Conservation (phyloP, 2,329 filamentous ascomycete species). For the Talaromyces sp. region DNA sequence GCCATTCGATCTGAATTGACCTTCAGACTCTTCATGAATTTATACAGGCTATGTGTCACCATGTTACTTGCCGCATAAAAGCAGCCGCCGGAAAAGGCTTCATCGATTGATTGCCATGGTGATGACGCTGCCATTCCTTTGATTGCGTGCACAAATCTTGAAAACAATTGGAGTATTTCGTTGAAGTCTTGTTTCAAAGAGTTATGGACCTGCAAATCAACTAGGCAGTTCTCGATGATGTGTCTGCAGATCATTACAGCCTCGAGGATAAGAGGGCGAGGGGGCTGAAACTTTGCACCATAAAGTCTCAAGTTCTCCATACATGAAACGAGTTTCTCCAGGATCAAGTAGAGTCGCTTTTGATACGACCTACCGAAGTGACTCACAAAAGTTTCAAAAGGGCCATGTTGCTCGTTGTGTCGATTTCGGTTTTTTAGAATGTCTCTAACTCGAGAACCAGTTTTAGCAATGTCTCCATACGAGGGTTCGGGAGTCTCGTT, state of each 20-base stretch:
- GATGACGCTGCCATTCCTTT: constrained; percentile 7
- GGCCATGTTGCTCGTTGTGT: background rate
- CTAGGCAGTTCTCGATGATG: constrained; percentile 14
- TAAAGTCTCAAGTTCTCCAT: constrained; percentile 4
- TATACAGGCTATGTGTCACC: constrained; percentile 1
- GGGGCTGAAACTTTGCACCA: constrained; percentile 6
- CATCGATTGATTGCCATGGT: constrained; percentile 3
- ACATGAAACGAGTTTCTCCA: constrained; percentile 10
- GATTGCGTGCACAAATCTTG: constrained; percentile 8
- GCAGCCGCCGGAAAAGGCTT: constrained; percentile 13
- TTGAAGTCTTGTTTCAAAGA: background rate
- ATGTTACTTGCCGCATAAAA: constrained; percentile 13
- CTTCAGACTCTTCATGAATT: constrained; percentile 5
- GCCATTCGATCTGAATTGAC: background rate
- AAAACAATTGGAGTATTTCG: background rate
- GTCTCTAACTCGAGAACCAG: background rate
- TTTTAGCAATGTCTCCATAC: background rate
- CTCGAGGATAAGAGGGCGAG: constrained; percentile 9
- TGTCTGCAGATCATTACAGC: constrained; percentile 9
- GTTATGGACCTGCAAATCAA: constrained; percentile 8
- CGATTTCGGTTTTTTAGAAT: background rate
- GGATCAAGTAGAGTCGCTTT: background rate
- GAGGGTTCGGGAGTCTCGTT: background rate
- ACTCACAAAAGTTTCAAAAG: background rate
- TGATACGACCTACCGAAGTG: background rate